Base-by-base conservation (phyloP, 495 filamentous ascomycete genomes). In the Apodospora peruviana region DNA sequence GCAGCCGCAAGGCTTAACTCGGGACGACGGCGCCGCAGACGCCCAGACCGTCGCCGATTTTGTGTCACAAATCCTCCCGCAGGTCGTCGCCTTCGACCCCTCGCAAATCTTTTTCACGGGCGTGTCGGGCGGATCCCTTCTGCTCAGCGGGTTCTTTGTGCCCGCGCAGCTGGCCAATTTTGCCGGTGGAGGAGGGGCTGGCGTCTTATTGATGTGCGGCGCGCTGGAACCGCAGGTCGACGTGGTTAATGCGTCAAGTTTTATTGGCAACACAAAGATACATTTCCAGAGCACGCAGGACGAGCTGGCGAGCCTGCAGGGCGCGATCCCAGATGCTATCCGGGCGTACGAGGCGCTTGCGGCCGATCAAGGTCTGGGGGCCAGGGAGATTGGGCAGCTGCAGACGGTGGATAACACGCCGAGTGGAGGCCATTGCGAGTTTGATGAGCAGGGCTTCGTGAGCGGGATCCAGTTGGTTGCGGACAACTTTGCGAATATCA, bases 381-480 rank as follows among this genome's bases (percentile, higher is more conserved):
- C 58, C 0, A 49, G 37, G 11, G 48, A 72, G 47, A 64, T 75
- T 52, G 68, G 67, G 21, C 58, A 62, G 5, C 45, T 73, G 40
- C 71, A 75, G 62, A 76, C 73, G 0, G 72, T 74, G 2, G 71
- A 78, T 41, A 75, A 76, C 53, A 64, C 63, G 12, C 74, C 73
- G 2, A 43, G 58, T 18, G 70, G 72, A 5, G 74, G 74, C 1
- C 74, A 76, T 58, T 77, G 74, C 57, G 73, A 71, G 46, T 76
- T 77, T 48, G 74, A 77, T 56, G 71, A 64, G 40, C 8, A 66
- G 50, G 73, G 60, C 17, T 77, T 77, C 45, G 66, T 69, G 4
- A 66, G 61, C 21, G 74, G 74, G 18, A 69, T 77, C 8, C 74
- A 77, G 59, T 55, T 73, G 14, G 70, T 77, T 61, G 60, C 67